Conservation (phyloP, 441 rosid species). For the Erysimum pusillum region DNA sequence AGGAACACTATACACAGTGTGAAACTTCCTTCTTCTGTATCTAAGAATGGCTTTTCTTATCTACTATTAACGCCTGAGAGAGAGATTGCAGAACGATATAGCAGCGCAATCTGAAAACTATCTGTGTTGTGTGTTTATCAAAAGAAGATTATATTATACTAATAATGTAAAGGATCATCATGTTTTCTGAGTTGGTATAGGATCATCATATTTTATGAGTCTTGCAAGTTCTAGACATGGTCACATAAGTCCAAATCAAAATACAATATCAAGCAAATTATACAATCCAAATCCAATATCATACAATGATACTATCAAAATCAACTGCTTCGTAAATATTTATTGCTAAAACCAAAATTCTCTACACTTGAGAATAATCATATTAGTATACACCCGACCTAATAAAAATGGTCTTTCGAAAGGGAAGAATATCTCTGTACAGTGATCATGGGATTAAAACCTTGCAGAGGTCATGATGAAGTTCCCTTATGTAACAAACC, state of each 20-base stretch:
- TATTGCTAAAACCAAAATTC: slow-evolving; percentile 27
- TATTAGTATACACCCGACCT: not conserved
- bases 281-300: slow-evolving; percentile 7
- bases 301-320: slow-evolving; percentile 7
- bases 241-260: slow-evolving; percentile 3
- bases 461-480: slow-evolving; percentile 20
- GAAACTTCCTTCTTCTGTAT: slow-evolving; percentile 23
- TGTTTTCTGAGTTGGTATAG: slow-evolving; percentile 9
- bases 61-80: not conserved
- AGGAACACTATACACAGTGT: slow-evolving; percentile 21
- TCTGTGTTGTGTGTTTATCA: slow-evolving; percentile 27
- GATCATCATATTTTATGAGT: not conserved
- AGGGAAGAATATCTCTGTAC: slow-evolving; percentile 20
- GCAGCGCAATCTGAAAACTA: not conserved
- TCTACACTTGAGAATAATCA: slow-evolving; percentile 19
- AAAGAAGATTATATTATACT: slow-evolving; percentile 9
- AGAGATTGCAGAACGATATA: slow-evolving; percentile 2
- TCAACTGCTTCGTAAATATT: slow-evolving; percentile 1
- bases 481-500: slow-evolving; percentile 5
- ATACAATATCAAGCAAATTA: not conserved
- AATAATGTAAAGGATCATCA: slow-evolving; percentile 20
- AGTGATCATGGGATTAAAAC: slow-evolving; percentile 6
- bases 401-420: slow-evolving; percentile 22
- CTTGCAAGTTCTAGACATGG: not conserved
- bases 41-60: slow-evolving; percentile 22